These are phyloP conservation scores for Salicornia ramosissima DNA, from an alignment of 148 eudicot species.

Conservation along the genomic window DNA sequence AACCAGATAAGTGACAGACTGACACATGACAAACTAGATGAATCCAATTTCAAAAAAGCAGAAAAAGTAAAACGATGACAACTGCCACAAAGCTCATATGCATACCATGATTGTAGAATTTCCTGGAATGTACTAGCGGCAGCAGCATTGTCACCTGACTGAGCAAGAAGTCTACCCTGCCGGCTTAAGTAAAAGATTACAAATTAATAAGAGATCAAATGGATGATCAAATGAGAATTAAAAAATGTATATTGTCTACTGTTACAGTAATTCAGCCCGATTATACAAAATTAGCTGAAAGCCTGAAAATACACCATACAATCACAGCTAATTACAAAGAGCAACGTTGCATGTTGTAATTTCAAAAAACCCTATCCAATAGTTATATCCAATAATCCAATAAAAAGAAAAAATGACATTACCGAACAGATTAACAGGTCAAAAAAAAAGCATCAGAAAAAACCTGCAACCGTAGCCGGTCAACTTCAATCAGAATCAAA, in stretches of 20 bases:
- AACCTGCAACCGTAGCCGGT: slow-evolving; percentile 84
- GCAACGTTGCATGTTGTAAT: background rate
- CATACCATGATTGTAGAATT: slow-evolving; percentile 78
- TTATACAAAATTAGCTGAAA: background rate
- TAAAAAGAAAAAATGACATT: background rate
- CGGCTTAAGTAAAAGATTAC: slow-evolving; percentile 77
- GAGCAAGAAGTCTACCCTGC: slow-evolving; percentile 99
- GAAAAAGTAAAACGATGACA: background rate
- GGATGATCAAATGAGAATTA: background rate
- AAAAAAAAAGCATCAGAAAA: slow-evolving; percentile 27
- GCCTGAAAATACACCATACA: too few relatives aligned
- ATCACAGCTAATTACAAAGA: background rate
- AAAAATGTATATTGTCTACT: background rate
- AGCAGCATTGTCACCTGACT: slow-evolving; percentile 73
- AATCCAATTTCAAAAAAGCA: background rate
- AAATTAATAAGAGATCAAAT: slow-evolving; percentile 41
- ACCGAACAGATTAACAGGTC: too few relatives aligned
- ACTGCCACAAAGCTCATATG: background rate
- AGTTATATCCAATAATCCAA: background rate
- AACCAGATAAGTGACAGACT: background rate
- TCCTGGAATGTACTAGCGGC: slow-evolving; percentile 74
- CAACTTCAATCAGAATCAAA: slow-evolving; percentile 73
- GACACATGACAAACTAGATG: background rate
- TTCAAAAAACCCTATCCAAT: background rate
- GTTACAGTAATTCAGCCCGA: background rate